These are phyloP conservation scores for Erodium chrysanthum DNA, from an alignment of 441 rosid species.

Conservation along the genomic window DNA sequence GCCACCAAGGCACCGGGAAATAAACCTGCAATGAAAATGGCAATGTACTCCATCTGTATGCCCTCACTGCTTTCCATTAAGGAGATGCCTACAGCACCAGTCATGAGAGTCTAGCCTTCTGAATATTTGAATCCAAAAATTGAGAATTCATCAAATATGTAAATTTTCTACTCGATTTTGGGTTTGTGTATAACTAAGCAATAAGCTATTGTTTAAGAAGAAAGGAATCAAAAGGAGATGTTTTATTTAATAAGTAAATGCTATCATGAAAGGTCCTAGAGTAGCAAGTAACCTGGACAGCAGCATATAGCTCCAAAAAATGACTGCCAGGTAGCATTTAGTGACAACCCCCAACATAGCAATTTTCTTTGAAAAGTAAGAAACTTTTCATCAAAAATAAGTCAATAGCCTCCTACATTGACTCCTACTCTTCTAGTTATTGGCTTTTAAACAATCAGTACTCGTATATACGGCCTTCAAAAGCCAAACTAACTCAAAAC, in stretches of 20 bases:
- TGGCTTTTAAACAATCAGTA: neutral
- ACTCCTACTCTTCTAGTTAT: neutral
- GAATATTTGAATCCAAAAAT: conserved; percentile 16
- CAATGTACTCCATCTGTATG: conserved; percentile 62
- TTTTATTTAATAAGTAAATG: neutral
- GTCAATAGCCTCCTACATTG: neutral
- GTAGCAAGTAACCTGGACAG: neutral
- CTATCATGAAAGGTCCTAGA: neutral
- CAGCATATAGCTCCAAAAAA: neutral
- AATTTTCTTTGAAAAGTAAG: neutral
- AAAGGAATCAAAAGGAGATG: neutral
- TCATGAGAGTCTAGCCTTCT: conserved; percentile 30
- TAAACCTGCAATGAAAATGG: conserved; percentile 58
- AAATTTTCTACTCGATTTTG: neutral
- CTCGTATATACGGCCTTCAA: too few species aligned
- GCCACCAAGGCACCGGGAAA: conserved; percentile 93
- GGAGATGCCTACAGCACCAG: conserved; percentile 31
- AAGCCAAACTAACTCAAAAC: too few species aligned
- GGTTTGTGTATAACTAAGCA: neutral
- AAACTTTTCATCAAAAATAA: neutral
- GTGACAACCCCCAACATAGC: neutral
- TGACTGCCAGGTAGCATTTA: neutral
- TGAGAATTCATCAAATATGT: neutral
- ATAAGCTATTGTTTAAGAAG: neutral
- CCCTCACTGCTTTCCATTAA: conserved; percentile 68